These are phyloP conservation scores for Phaeosphaeria sp. DNA, from an alignment of 2,329 filamentous ascomycete genomes.

Conservation along the genomic window DNA sequence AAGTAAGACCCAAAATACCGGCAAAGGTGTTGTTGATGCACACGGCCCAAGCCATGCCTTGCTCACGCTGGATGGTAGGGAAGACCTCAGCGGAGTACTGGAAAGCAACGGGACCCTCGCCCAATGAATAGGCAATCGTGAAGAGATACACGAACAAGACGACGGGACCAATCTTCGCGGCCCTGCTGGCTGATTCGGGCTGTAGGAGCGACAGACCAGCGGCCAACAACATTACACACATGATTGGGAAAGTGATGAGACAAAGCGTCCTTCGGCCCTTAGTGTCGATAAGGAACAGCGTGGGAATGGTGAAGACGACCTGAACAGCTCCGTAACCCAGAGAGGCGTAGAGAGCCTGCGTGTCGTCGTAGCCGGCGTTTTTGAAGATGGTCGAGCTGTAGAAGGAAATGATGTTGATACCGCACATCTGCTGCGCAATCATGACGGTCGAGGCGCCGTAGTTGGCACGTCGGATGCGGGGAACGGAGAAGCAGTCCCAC, in stretches of 20 bases:
- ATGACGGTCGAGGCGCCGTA: conserved; percentile 50
- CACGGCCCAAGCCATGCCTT: conserved; percentile 51
- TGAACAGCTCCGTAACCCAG: conserved; percentile 47
- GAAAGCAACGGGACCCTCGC: conserved; percentile 59
- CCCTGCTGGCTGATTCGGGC: conserved; percentile 17
- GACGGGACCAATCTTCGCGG: conserved; percentile 41
- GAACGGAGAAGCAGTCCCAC: conserved; percentile 55
- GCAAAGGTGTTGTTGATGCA: conserved; percentile 54
- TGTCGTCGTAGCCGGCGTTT: conserved; percentile 32
- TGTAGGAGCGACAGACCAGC: conserved; percentile 45
- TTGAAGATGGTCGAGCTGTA: conserved; percentile 82
- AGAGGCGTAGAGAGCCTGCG: conserved; percentile 44
- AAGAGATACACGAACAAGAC: conserved; percentile 46
- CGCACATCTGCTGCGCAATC: conserved; percentile 50
- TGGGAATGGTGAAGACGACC: conserved; percentile 45
- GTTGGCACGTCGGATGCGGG: conserved; percentile 47
- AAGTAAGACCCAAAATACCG: conserved; percentile 46
- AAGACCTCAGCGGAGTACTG: conserved; percentile 49
- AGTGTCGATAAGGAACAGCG: conserved; percentile 48
- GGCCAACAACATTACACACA: conserved; percentile 46
- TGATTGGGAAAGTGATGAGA: conserved; percentile 45
- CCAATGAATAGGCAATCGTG: conserved; percentile 45
- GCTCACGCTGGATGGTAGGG: conserved; percentile 49
- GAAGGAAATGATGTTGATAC: conserved; percentile 76
- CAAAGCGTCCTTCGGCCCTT: conserved; percentile 44